Conservation (phyloP, 345 rosid species). For the Rhizophora mangle region DNA sequence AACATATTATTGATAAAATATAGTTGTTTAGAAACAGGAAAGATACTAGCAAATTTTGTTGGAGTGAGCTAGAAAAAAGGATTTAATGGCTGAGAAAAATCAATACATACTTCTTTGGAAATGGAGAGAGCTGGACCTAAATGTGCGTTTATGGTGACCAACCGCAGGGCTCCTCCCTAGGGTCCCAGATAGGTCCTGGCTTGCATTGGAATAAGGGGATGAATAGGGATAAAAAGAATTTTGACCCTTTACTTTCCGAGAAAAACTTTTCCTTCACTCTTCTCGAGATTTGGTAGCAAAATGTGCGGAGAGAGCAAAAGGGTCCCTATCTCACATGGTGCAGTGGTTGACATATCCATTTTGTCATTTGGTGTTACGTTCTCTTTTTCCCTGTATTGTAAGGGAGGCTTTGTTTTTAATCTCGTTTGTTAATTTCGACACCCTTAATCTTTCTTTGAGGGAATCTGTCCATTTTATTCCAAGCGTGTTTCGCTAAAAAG, state of each 20-base stretch:
- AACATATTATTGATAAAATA: too few species aligned
- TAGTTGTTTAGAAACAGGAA: too few species aligned
- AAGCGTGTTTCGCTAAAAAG: conserved; percentile 15
- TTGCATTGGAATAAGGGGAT: too few species aligned
- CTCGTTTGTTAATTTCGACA: not conserved
- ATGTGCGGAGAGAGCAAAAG: not conserved
- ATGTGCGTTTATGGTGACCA: too few species aligned
- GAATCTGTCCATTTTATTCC: conserved; percentile 1
- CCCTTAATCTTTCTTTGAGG: too few species aligned
- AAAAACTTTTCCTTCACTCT: conserved; percentile 22
- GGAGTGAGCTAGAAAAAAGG: too few species aligned
- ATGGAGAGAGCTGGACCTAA: too few species aligned
- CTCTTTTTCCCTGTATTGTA: not conserved
- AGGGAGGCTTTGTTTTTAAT: conserved; percentile 17
- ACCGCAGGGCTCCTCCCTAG: too few species aligned
- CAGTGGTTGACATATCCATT: conserved; percentile 28
- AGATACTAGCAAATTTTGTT: too few species aligned
- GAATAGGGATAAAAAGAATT: conserved; percentile 13
- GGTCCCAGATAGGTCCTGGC: too few species aligned
- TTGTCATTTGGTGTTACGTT: conserved; percentile 28
- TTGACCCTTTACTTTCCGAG: conserved; percentile 7
- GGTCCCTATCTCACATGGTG: conserved; percentile 10
- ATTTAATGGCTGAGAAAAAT: too few species aligned
- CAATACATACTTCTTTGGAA: too few species aligned
- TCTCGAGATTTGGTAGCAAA: conserved; percentile 12